Base-by-base conservation (phyloP, 2,329 filamentous ascomycete species). In the Monosporascus sp. region DNA sequence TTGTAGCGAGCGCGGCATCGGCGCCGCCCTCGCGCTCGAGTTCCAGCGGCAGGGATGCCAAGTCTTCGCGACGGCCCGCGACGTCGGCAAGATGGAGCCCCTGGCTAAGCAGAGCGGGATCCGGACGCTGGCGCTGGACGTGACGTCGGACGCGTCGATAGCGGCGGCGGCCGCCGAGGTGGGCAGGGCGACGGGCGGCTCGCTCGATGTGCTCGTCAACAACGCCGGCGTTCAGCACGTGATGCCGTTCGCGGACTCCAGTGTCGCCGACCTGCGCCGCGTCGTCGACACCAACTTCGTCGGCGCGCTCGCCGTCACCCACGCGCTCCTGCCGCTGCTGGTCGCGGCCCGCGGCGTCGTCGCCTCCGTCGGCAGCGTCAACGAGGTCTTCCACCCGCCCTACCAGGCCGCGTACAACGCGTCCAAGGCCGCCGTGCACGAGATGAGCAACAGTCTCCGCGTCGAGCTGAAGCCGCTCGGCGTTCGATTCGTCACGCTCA, bases 381-480 rank as follows among this genome's bases (percentile, higher is more conserved):
- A 63, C 54, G 62, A 63, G 54, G 55, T 65, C 27, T 60, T 68
- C 51, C 56, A 60, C 54, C 64, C 66, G 26, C 63, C 65, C 2
- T 70, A 64, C 57, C 60, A 63, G 47, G 56, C 48, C 1, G 61
- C 63, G 22, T 70, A 70, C 55, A 66, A 62, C 37, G 65, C 63
- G 2, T 66, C 64, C 50, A 69, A 70, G 55, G 65, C 62, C 0
- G 66, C 68, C 2, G 53, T 68, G 6, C 52, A 60, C 51, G 58
- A 60, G 35, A 45, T 61, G 27, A 53, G 56, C 20, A 46, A 62
- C 4, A 65, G 63, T 0, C 50, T 70, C 20, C 65, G 67, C 24
- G 50, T 64, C 24, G 67, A 71, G 55, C 59, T 71, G 6, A 61
- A 61, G 7, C 66, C 67, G 7, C 56, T 71, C 5, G 68, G 68